Base-by-base conservation (phyloP, 2,329 filamentous ascomycete species). In the Bipolaris sorokiniana region DNA sequence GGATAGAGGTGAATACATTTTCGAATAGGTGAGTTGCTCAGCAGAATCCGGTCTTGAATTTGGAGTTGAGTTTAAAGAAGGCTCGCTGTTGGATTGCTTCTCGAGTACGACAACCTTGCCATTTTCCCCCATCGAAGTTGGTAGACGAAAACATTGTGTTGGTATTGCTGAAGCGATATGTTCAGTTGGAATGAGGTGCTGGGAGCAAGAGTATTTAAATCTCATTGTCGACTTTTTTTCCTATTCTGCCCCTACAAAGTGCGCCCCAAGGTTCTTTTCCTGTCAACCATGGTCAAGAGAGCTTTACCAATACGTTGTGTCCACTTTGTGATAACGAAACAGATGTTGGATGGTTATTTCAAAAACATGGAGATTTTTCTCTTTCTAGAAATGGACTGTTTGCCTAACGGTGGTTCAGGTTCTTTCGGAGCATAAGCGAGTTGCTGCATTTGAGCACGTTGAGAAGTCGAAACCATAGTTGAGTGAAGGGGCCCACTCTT, bases 1-100 rank as follows among this genome's bases (percentile, higher is more conserved):
- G 5, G 59, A 54, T 4, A 58, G 41, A 5, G 47, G 44, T 10
- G 49, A 52, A 9, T 52, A 49, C 9, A 60, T 37, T n/a, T 57
- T 58, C 10, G 54, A 51, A 15, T 54, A 51, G 18, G 41, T 56
- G 47, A 38, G 15, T 10, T 38, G 36, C 36, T 31, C 5, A 38
- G 36, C 15, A 38, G 9, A 9, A 18, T 38, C n/a, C n/a, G 33
- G 40, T 42, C 36, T 16, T 26, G 46, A 26, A 13, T 23, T 45
- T 40, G 23, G 36, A 18, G 33, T 13, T 10, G 15, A 7, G n/a
- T 42, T 16, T 15, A 33, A n/a, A n/a, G 33, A 23, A 15, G 34
- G 10, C 9, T 31, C 16, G 15, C 11, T 18, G 44, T 7, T 13
- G 3, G 3, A 2, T n/a, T 42, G 6, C 20, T 42, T 23, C 13